phyloP scores from a whole-genome alignment of 106 monocot species.

The Chionographis japonica region DNA sequence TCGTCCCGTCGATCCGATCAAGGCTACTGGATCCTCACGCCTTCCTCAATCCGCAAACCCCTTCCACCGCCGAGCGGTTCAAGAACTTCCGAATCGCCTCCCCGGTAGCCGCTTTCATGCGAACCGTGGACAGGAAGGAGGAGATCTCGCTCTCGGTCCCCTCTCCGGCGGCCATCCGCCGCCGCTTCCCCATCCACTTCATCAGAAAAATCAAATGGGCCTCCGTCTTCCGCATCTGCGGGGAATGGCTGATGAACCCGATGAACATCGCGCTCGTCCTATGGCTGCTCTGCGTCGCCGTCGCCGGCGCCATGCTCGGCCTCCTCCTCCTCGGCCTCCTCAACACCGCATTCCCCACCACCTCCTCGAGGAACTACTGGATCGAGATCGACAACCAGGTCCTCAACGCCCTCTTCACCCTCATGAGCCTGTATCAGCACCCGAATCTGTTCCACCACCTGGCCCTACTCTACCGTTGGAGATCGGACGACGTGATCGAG shows the following conservation, averaged over 20 bases:
- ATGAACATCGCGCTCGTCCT: slow-evolving; percentile 26
- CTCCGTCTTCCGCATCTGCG: slow-evolving; percentile 18
- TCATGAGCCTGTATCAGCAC: slow-evolving; percentile 50
- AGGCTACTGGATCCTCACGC: neutral
- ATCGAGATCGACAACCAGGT: slow-evolving; percentile 43
- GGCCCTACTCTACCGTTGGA: slow-evolving; percentile 22
- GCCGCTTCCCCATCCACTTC: slow-evolving; percentile 16
- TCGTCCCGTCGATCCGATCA: slow-evolving; percentile 3
- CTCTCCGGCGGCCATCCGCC: slow-evolving; percentile 19
- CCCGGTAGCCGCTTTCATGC: neutral
- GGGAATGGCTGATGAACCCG: slow-evolving; percentile 14
- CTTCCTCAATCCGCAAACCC: too few species aligned
- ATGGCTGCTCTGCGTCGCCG: slow-evolving; percentile 37
- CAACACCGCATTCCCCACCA: slow-evolving; percentile 16
- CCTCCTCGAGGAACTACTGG: slow-evolving; percentile 21
- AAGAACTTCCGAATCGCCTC: neutral
- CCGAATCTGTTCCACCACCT: slow-evolving; percentile 30
- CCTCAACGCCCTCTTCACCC: slow-evolving; percentile 50
- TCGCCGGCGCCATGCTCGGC: slow-evolving; percentile 22
- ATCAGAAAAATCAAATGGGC: slow-evolving; percentile 21
- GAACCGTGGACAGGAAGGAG: slow-evolving; percentile 1
- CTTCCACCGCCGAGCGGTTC: neutral
- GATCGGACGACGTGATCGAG: slow-evolving; percentile 10
- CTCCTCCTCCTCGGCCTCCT: slow-evolving; percentile 26
- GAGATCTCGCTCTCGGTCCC: slow-evolving; percentile 19